phyloP scores from a whole-genome alignment of 345 rosid genomes.

The Luvunga scandens region DNA sequence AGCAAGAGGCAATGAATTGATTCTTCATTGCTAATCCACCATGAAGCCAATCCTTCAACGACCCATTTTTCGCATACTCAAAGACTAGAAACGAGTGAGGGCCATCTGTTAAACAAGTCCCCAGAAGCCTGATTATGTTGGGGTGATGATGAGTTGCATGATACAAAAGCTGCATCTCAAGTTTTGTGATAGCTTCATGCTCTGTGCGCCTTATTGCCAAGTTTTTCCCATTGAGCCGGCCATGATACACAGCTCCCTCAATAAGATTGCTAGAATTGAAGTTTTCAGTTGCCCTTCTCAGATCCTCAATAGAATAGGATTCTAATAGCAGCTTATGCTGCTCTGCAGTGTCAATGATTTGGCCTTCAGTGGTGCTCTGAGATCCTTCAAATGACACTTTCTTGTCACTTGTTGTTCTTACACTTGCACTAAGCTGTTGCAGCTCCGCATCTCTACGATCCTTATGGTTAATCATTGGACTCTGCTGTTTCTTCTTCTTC shows the following conservation, averaged over 20 bases:
- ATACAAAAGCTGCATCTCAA: slow-evolving; percentile 48
- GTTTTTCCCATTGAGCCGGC: slow-evolving; percentile 78
- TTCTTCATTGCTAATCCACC: slow-evolving; percentile 90
- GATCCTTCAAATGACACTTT: slow-evolving; percentile 83
- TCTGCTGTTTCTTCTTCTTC: slow-evolving; percentile 48
- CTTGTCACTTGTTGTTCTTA: slow-evolving; percentile 79
- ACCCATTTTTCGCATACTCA: slow-evolving; percentile 85
- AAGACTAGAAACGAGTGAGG: slow-evolving; percentile 52
- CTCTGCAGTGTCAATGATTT: slow-evolving; percentile 32
- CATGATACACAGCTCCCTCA: slow-evolving; percentile 73
- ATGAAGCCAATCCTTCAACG: slow-evolving; percentile 88
- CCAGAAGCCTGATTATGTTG: slow-evolving; percentile 70
- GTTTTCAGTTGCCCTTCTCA: slow-evolving; percentile 74
- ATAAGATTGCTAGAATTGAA: slow-evolving; percentile 71
- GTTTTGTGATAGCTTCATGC: slow-evolving; percentile 35
- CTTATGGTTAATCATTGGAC: slow-evolving; percentile 14
- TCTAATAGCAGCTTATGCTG: slow-evolving; percentile 49
- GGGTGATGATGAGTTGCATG: slow-evolving; percentile 66
- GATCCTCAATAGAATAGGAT: slow-evolving; percentile 55
- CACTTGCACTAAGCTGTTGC: slow-evolving; percentile 70
- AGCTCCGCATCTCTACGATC: slow-evolving; percentile 54
- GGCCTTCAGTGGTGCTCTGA: slow-evolving; percentile 49
- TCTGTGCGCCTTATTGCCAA: slow-evolving; percentile 55
- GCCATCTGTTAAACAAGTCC: slow-evolving; percentile 52
- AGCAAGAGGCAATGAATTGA: slow-evolving; percentile 87